A percentile compares a stretch with the other conserved stretches of the same genome.
Conservation (phyloP, 805 yeast genomes). For the Teunomyces kruisii region DNA sequence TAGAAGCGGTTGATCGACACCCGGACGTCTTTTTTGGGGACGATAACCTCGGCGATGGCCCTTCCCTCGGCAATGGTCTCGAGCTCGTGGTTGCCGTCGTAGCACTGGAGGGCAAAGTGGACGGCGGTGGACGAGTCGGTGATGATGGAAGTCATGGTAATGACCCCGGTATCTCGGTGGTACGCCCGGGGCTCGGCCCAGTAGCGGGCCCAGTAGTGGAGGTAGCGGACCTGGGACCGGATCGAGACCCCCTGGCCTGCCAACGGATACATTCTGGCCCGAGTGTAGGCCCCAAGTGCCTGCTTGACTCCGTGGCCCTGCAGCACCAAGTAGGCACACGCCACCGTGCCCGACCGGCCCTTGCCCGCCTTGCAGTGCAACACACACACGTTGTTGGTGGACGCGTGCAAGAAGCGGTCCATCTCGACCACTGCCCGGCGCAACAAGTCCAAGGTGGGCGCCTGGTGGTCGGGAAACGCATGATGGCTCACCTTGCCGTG, state of each 20-base stretch:
- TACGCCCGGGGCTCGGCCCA: not conserved
- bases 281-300: conserved; percentile 55
- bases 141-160: not conserved
- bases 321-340: conserved; percentile 56
- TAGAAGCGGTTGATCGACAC: conserved; percentile 15
- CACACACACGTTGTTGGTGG: conserved; percentile 52
- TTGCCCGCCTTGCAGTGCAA: conserved; percentile 91
- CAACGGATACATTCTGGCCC: conserved; percentile 53
- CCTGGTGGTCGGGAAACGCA: conserved; percentile 78
- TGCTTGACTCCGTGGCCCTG: conserved; percentile 28
- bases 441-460: conserved; percentile 64
- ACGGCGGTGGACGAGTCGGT: not conserved
- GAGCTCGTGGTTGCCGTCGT: not conserved
- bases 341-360: conserved; percentile 83
- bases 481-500: conserved; percentile 31
- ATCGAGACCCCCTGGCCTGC: conserved; percentile 73
- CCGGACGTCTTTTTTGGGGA: conserved; percentile 2
- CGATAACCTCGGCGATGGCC: not conserved
- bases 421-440: conserved; percentile 46
- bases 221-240: conserved; percentile 63
- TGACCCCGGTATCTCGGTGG: not conserved
- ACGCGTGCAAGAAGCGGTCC: conserved; percentile 34
- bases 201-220: conserved; percentile 50
- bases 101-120: not conserved
- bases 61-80: not conserved